Base-by-base conservation (phyloP, 2,329 filamentous ascomycete genomes). In the Penicillium fuscoglaucum region DNA sequence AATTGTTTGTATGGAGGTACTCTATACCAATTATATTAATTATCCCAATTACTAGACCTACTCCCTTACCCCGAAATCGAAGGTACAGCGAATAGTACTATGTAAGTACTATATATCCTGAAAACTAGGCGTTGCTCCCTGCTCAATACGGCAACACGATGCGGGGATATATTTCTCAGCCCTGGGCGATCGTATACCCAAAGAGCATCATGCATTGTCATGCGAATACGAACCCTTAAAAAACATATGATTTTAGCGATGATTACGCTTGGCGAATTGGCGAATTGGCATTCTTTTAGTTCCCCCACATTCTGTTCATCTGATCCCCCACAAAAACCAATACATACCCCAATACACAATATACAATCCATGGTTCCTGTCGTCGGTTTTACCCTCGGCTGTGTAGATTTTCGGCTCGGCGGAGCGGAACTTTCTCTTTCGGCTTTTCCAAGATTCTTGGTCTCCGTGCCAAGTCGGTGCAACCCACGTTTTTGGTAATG, bases 381-480 rank as follows among this genome's bases (percentile, higher is more conserved):
- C 21, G 19, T 17, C 44, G 24, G n/a, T 13, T 13, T n/a, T 24
- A 50, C 26, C 31, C 54, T 55, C 54, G 48, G 54, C 29, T 46
- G 44, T 9, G n/a, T 21, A 24, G 2, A n/a, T 41, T 19, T 44
- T 61, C 60, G 62, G 62, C 40, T 64, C 62, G 62, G 62, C 47
- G 62, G 62, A 64, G 60, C 62, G 62, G 62, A 64, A 59, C 37
- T 19, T n/a, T 28, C 4, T n/a, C 7, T 33, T 12, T 50, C 50
- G 50, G 50, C 29, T 21, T 13, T 31, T 31, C 31, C 35, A 17
- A 37, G 7, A n/a, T 37, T n/a, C 35, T 37, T 29, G 31, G 12
- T 33, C 12, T 29, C 26, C 19, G n/a, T n/a, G 51, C 51, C 51
- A 49, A 55, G 53, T 43, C 53, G 29, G 44, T 28, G 6, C 15